A percentile compares a stretch with the other conserved stretches of the same genome.
Conservation (phyloP, 2,329 filamentous ascomycete species). For the Malbranchea zuffiana region DNA sequence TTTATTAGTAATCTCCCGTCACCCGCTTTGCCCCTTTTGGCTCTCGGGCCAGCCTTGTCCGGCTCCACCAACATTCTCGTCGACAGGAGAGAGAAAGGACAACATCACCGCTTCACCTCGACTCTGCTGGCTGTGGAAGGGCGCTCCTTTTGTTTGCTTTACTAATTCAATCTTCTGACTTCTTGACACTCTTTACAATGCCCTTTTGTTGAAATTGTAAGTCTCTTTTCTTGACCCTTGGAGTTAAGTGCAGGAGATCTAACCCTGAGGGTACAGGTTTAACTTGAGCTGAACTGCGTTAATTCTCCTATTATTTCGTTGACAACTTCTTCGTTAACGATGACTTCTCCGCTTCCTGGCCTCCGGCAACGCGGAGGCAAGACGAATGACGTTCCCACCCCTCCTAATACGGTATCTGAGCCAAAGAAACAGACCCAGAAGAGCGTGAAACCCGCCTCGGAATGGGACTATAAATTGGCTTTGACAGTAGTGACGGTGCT, state of each 20-base stretch:
- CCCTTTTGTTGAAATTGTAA: constrained; percentile 10
- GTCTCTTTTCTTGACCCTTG: background rate
- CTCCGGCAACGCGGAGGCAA: constrained; percentile 35
- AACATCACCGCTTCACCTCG: no score
- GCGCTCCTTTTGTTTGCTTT: no score
- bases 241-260: no score
- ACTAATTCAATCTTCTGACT: no score
- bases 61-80: no score
- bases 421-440: constrained; percentile 11
- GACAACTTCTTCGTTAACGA: background rate
- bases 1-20: no score
- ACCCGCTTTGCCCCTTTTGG: no score
- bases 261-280: no score
- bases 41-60: no score
- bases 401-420: constrained; percentile 14
- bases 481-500: constrained; percentile 66
- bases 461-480: constrained; percentile 75
- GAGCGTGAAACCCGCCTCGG: constrained; percentile 23
- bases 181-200: constrained; percentile 17
- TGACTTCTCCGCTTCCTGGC: constrained; percentile 21
- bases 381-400: constrained; percentile 22
- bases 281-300: no score
- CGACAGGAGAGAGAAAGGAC: no score
- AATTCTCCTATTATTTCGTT: background rate
- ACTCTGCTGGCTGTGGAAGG: no score